phyloP scores from a whole-genome alignment of 352 stramenopile genomes.

The Phytophthora quininea region DNA sequence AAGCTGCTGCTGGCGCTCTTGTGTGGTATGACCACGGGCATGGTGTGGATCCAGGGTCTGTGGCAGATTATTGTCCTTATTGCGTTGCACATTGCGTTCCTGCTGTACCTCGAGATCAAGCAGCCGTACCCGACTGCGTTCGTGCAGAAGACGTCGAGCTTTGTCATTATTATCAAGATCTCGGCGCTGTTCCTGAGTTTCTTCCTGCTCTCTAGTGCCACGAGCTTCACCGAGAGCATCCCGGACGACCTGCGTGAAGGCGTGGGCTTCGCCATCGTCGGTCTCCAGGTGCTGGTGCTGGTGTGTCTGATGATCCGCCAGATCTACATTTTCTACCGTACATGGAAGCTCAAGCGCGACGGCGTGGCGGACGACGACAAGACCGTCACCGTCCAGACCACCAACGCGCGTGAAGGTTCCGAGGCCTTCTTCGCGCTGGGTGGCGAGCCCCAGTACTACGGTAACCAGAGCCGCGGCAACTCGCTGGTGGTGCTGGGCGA shows the following conservation, averaged over 20 bases:
- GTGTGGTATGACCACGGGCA: conserved; percentile 80
- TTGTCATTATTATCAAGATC: conserved; percentile 92
- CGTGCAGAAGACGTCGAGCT: conserved; percentile 85
- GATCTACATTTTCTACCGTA: conserved; percentile 88
- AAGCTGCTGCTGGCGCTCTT: conserved; percentile 82
- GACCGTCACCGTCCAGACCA: conserved; percentile 44
- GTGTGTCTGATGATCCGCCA: conserved; percentile 84
- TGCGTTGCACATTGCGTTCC: conserved; percentile 76
- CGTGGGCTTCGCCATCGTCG: conserved; percentile 83
- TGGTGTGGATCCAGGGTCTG: conserved; percentile 76
- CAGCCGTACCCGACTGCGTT: conserved; percentile 83
- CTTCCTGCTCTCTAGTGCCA: conserved; percentile 79
- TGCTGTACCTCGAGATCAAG: conserved; percentile 86
- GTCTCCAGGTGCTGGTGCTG: conserved; percentile 81
- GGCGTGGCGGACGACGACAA: conserved; percentile 55
- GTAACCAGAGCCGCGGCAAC: conserved; percentile 30
- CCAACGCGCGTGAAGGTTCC: conserved; percentile 53
- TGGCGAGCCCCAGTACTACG: conserved; percentile 41
- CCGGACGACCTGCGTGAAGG: conserved; percentile 75
- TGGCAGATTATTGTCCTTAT: conserved; percentile 83
- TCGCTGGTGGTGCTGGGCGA: conserved; percentile 48
- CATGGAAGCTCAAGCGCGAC: conserved; percentile 80
- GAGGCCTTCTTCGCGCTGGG: conserved; percentile 60
- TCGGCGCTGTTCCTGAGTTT: conserved; percentile 82
- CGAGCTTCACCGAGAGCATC: conserved; percentile 68